Conservation (phyloP, 2,329 filamentous ascomycete species). For the Hypomyces rosellus region DNA sequence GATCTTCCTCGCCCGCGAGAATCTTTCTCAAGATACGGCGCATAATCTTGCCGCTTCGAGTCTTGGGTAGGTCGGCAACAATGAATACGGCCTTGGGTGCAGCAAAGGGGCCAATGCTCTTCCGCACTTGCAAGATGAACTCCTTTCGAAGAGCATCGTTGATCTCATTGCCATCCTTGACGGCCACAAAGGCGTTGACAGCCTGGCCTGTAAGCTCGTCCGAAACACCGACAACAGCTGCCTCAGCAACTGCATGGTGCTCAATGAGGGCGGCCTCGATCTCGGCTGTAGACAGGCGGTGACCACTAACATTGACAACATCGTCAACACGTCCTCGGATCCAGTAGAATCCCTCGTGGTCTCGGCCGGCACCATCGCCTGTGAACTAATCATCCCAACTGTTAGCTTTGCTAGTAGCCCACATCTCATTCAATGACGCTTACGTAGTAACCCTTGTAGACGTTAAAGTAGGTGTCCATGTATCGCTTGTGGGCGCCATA, state of each 20-base stretch:
- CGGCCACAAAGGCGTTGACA: slow-evolving; percentile 90
- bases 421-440: slow-evolving; percentile 32
- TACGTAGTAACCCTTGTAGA: slow-evolving; percentile 97
- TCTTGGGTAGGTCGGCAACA: slow-evolving; percentile 93
- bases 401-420: slow-evolving; percentile 2
- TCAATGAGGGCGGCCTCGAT: slow-evolving; percentile 96
- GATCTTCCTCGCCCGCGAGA: slow-evolving; percentile 91
- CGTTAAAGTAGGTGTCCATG: slow-evolving; percentile 96
- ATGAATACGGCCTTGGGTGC: slow-evolving; percentile 90
- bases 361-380: slow-evolving; percentile 87
- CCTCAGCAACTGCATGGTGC: slow-evolving; percentile 83
- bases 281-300: slow-evolving; percentile 92
- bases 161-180: slow-evolving; percentile 77
- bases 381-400: slow-evolving; percentile 56
- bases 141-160: slow-evolving; percentile 85
- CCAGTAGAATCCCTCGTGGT: slow-evolving; percentile 99
- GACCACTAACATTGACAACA: slow-evolving; percentile 95
- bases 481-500: slow-evolving; percentile 98
- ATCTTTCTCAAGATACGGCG: slow-evolving; percentile 95
- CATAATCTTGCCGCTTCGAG: slow-evolving; percentile 98
- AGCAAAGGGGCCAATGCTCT: slow-evolving; percentile 95
- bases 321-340: slow-evolving; percentile 97
- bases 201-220: slow-evolving; percentile 96
- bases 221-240: slow-evolving; percentile 85
- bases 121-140: slow-evolving; percentile 87